phyloP scores from a whole-genome alignment of 306 rosid genomes.

The Rosa lucieae region DNA sequence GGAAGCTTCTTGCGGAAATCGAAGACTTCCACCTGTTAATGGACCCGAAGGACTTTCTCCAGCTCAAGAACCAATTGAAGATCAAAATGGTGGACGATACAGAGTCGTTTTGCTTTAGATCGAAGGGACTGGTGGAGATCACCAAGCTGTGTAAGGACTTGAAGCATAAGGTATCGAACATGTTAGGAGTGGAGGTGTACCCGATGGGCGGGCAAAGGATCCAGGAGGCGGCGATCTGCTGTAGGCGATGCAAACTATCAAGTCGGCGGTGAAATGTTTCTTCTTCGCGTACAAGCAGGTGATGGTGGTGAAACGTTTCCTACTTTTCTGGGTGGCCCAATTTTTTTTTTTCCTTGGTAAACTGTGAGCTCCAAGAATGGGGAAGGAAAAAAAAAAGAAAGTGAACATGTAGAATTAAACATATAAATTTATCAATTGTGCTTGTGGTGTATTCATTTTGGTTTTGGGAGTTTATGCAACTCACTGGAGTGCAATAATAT shows the following conservation, averaged over 20 bases:
- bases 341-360: too few species aligned
- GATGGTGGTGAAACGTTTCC: constrained; percentile 30
- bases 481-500: too few species aligned
- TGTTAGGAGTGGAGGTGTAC: constrained; percentile 79
- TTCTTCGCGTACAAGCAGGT: constrained; percentile 80
- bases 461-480: too few species aligned
- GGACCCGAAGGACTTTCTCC: constrained; percentile 84
- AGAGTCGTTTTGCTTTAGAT: constrained; percentile 71
- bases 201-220: constrained; percentile 89
- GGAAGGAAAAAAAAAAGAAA: too few species aligned
- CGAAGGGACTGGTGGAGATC: constrained; percentile 62
- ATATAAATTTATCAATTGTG: too few species aligned
- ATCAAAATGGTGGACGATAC: constrained; percentile 44
- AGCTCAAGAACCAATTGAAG: constrained; percentile 53
- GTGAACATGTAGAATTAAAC: too few species aligned
- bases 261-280: constrained; percentile 70
- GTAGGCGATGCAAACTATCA: constrained; percentile 73
- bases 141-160: constrained; percentile 62
- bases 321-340: too few species aligned
- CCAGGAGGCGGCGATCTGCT: constrained; percentile 87
- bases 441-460: too few species aligned
- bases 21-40: constrained; percentile 68
- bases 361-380: too few species aligned
- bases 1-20: constrained; percentile 68
- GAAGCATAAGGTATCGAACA: constrained; percentile 66